Conservation (phyloP, 2,329 filamentous ascomycete genomes). For the Alternaria brassicae region DNA sequence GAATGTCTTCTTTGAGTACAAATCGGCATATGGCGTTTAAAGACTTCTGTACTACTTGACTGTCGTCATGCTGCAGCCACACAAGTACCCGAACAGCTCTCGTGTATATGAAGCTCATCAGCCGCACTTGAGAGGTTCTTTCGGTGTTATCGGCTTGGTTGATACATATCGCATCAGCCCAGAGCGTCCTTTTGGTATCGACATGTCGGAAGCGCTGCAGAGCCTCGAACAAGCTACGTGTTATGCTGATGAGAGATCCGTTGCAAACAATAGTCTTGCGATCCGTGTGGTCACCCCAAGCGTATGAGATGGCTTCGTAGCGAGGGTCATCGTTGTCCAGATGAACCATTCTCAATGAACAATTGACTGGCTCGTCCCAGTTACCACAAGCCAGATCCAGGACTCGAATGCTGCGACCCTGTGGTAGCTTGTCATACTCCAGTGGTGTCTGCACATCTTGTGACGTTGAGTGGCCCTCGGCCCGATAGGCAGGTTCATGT, state of each 20-base stretch:
- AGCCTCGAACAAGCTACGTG: slow-evolving; percentile 8
- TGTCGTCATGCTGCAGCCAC: not conserved
- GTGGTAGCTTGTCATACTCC: not conserved
- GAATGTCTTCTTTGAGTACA: not conserved
- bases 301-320: slow-evolving; percentile 24
- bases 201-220: slow-evolving; percentile 1
- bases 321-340: not conserved
- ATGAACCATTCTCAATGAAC: not conserved
- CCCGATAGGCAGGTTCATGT: not conserved
- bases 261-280: not conserved
- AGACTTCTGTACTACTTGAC: not conserved
- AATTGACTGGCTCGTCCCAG: not conserved
- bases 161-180: slow-evolving; percentile 42
- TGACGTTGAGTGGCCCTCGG: not conserved
- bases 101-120: slow-evolving; percentile 29
- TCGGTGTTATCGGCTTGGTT: slow-evolving; percentile 44
- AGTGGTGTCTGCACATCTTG: no score
- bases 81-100: not conserved
- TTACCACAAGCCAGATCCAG: not conserved
- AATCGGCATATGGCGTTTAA: not conserved
- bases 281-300: slow-evolving; percentile 11
- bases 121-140: slow-evolving; percentile 39
- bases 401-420: not conserved
- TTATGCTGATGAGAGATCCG: not conserved
- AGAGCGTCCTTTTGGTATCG: slow-evolving; percentile 12